phyloP scores from a whole-genome alignment of 2,329 filamentous ascomycete species.

The Xylariaceae sp. region DNA sequence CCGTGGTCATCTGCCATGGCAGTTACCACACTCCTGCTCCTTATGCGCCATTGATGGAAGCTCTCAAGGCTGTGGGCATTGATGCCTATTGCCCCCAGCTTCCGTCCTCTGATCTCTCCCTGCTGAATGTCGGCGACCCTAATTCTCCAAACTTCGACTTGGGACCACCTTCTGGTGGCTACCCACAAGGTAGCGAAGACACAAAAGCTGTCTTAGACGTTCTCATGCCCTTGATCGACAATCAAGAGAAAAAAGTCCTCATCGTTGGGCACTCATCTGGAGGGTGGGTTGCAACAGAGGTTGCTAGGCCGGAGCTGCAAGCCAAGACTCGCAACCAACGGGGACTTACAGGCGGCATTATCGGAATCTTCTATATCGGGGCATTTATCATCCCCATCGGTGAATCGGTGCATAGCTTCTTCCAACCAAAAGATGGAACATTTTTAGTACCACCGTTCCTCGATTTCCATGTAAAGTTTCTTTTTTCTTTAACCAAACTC shows the following conservation, averaged over 20 bases:
- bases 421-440: conserved; percentile 27
- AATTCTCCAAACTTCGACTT: conserved; percentile 22
- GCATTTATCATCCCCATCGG: conserved; percentile 30
- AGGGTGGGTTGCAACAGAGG: conserved; percentile 33
- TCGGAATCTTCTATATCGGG: conserved; percentile 29
- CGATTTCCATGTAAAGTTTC: conserved; percentile 22
- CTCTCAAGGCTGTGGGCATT: conserved; percentile 22
- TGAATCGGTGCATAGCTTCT: conserved; percentile 29
- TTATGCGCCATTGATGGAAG: conserved; percentile 26
- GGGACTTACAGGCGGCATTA: conserved; percentile 21
- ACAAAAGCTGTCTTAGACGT: conserved; percentile 7
- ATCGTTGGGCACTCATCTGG: conserved; percentile 32
- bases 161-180: conserved; percentile 26
- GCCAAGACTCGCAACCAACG: conserved; percentile 13
- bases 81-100: conserved; percentile 33
- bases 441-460: conserved; percentile 24
- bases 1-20: conserved; percentile 24
- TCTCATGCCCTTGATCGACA: conserved; percentile 7
- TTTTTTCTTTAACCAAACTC: too few relatives aligned
- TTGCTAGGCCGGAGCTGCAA: conserved; percentile 27
- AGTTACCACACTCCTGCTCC: conserved; percentile 30
- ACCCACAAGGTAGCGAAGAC: conserved; percentile 25
- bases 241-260: conserved; percentile 28
- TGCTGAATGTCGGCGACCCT: conserved; percentile 22
- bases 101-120: conserved; percentile 27